phyloP scores from a whole-genome alignment of 495 filamentous ascomycete species.

The Penicillium mononematosum region DNA sequence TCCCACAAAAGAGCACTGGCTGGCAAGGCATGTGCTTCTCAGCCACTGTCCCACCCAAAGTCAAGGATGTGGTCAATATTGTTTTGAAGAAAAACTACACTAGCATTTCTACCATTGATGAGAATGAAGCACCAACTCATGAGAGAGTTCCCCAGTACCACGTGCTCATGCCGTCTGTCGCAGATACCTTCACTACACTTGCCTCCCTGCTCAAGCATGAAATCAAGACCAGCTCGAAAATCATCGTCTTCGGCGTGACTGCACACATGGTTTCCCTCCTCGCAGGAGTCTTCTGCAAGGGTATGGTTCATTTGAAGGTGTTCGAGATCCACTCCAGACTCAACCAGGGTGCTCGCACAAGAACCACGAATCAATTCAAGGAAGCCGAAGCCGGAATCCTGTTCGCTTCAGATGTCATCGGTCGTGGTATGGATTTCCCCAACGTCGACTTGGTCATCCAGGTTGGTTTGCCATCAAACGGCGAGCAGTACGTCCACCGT shows the following conservation, averaged over 20 bases:
- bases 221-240: slow-evolving; percentile 52
- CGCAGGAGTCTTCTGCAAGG: slow-evolving; percentile 45
- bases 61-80: slow-evolving; percentile 58
- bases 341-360: slow-evolving; percentile 55
- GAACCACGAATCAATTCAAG: slow-evolving; percentile 60
- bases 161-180: slow-evolving; percentile 53
- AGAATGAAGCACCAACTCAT: slow-evolving; percentile 60
- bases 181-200: slow-evolving; percentile 53
- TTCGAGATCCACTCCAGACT: slow-evolving; percentile 63
- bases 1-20: slow-evolving; percentile 55
- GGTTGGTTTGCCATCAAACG: slow-evolving; percentile 65
- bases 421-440: slow-evolving; percentile 89
- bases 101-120: slow-evolving; percentile 60
- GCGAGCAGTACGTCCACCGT: slow-evolving; percentile 86
- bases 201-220: slow-evolving; percentile 48
- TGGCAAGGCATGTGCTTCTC: slow-evolving; percentile 75
- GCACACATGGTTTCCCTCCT: slow-evolving; percentile 61
- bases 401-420: slow-evolving; percentile 69
- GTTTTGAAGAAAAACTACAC: slow-evolving; percentile 57
- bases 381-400: slow-evolving; percentile 53
- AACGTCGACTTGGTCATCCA: slow-evolving; percentile 90
- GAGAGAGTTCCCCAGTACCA: slow-evolving; percentile 61
- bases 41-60: slow-evolving; percentile 63
- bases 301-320: slow-evolving; percentile 45
- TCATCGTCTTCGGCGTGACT: slow-evolving; percentile 68